Percentiles rank a stretch among this genome's conserved stretches.
phyloP scores from a whole-genome alignment of 306 rosid genomes.

The Myrica gale region DNA sequence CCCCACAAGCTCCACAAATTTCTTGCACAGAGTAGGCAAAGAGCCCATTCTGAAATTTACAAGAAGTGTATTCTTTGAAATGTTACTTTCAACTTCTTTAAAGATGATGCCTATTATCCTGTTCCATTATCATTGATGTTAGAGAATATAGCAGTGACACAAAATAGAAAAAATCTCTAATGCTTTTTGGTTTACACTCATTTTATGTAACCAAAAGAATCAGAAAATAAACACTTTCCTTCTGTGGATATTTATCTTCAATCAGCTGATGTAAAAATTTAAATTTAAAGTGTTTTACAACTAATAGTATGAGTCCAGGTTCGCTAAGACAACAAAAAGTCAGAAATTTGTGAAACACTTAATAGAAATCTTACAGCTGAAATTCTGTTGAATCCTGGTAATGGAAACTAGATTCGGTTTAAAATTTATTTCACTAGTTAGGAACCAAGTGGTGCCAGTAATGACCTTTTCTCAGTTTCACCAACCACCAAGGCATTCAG shows the following conservation, averaged over 20 bases:
- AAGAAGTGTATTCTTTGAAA: conserved; percentile 75
- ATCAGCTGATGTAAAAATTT: not conserved
- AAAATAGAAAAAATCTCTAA: conserved; percentile 17
- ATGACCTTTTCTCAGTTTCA: conserved; percentile 81
- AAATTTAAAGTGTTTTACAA: too few species aligned
- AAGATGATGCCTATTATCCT: conserved; percentile 81
- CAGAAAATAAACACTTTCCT: not conserved
- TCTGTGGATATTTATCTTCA: not conserved
- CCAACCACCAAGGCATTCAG: conserved; percentile 71
- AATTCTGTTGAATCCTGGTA: not conserved
- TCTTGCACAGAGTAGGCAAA: conserved; percentile 79
- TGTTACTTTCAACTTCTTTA: conserved; percentile 81
- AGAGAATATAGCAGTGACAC: conserved; percentile 25
- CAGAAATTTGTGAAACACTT: not conserved
- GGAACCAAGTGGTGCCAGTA: conserved; percentile 19
- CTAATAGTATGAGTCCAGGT: too few species aligned
- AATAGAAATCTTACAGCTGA: conserved; percentile 2
- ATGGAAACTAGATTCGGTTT: not conserved
- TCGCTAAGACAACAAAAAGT: too few species aligned
- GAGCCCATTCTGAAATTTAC: conserved; percentile 79
- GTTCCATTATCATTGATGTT: conserved; percentile 41
- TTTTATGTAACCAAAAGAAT: conserved; percentile 15
- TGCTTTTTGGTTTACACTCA: conserved; percentile 22
- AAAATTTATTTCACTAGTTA: conserved; percentile 4
- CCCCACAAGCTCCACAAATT: conserved; percentile 84